Evolutionary conservation across 2,329 filamentous ascomycete genomes (phyloP).

Genomic region (Capronia coronata): DNA sequence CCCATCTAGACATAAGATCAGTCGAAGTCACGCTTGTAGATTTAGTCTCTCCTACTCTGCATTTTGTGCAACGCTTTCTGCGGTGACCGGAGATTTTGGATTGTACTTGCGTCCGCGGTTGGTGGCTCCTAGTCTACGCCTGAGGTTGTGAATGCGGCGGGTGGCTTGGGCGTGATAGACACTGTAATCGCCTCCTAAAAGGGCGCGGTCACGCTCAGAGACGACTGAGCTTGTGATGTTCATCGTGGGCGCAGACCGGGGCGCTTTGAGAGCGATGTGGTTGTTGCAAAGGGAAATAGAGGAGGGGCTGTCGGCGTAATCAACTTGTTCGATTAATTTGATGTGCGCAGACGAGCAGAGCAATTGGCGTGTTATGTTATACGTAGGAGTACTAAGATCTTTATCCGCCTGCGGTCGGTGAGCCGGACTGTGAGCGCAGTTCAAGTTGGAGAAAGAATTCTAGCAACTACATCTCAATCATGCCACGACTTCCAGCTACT

Average conservation of each 20-base stretch:
- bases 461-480: not conserved
- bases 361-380: not conserved
- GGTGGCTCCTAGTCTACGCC: constrained; percentile 76
- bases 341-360: not conserved
- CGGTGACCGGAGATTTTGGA: constrained; percentile 61
- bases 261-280: not conserved
- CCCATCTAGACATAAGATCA: constrained; percentile 50
- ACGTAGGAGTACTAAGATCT: too few species aligned
- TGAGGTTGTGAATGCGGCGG: constrained; percentile 72
- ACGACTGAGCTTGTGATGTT: constrained; percentile 83
- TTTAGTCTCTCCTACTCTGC: constrained; percentile 55
- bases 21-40: constrained; percentile 17
- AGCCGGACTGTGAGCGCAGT: not conserved
- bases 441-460: not conserved
- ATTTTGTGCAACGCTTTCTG: constrained; percentile 67
- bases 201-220: constrained; percentile 70
- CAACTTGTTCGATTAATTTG: not conserved
- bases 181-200: constrained; percentile 81
- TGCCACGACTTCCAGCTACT: not conserved
- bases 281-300: not conserved
- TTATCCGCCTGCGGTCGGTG: not conserved
- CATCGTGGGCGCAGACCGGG: constrained; percentile 48
- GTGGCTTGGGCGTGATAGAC: constrained; percentile 75
- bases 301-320: not conserved
- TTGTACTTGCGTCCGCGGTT: constrained; percentile 84